phyloP scores from a whole-genome alignment of 2,329 filamentous ascomycete genomes.

The Fusarium cyanostomum region DNA sequence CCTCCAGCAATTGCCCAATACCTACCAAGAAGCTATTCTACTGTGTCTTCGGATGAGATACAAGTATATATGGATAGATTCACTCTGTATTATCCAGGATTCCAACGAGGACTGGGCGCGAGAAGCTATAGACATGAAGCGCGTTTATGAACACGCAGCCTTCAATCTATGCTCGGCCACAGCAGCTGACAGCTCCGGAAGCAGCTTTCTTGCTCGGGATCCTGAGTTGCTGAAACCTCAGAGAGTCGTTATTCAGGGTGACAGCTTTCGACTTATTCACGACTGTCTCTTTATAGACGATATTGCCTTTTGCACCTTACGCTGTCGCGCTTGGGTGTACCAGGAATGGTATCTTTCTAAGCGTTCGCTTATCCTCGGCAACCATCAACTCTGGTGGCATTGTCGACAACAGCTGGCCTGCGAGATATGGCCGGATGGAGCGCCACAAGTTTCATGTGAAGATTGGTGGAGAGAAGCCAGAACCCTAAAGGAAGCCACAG shows the following conservation, averaged over 20 bases:
- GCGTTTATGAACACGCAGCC: background rate
- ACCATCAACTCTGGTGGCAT: background rate
- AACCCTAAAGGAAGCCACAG: background rate
- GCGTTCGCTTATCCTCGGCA: background rate
- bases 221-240: background rate
- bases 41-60: background rate
- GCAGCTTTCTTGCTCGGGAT: background rate
- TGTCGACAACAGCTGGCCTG: background rate
- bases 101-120: background rate
- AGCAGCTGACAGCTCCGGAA: background rate
- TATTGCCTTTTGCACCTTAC: background rate
- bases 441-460: background rate
- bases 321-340: background rate
- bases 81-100: background rate
- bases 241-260: background rate
- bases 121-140: background rate
- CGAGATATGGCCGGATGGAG: background rate
- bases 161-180: background rate
- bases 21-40: background rate
- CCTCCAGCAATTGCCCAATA: background rate
- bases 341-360: background rate
- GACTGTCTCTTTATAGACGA: background rate
- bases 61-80: background rate
- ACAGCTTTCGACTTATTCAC: background rate
- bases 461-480: background rate